Evolutionary conservation across 192 early-diverging fungal species (phyloP), one percentile per base, ranked within the genome.

Genomic region (Backusella psychrophila): DNA sequence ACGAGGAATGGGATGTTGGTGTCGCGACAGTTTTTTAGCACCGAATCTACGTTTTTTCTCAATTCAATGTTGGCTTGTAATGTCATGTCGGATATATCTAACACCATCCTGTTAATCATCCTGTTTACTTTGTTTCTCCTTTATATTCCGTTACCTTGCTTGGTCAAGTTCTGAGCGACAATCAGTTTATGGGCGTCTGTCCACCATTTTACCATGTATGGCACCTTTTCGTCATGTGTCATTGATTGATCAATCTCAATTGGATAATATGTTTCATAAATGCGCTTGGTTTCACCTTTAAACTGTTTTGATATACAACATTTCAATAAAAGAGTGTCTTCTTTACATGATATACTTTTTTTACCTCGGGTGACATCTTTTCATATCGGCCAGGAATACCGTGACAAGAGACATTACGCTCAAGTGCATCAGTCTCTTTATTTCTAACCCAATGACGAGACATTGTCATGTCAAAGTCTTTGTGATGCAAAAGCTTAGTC

Each of bases 381-480:
- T 63, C 56, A 63, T 83, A 82, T 36, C 67, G 59, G 12, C 79
- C 82, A 21, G 85, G 72, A 35, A 90, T 78, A 15, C 77, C 78
- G 74, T 90, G 87, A 12, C 81, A 82, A 39, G 84, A 84, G 34
- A 80, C 74, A 76, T 82, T 85, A 26, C 85, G 84, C 14, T 78
- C 78, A 12, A 79, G 21, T n/a, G 78, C 76, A 72, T 78, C 70
- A 8, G 78, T 79, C 1, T 71, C 52, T 29, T 79, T 77, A 67
- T 86, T 78, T 14, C 75, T 52, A 7, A 72, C 76, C 80, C 78
- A 85, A 69, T 83, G 56, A 74, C 81, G 78, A 35, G 90, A 91
- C 66, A 93, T 83, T 29, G 93, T 94, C 89, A 91, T 90, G 75
- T 94, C 93, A 74, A 93, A 94, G 77, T 93, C 92, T 83, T 35